These are phyloP conservation scores for Phaeotremella fagi DNA, from an alignment of 768 basidiomycete genomes.

Conservation along the genomic window DNA sequence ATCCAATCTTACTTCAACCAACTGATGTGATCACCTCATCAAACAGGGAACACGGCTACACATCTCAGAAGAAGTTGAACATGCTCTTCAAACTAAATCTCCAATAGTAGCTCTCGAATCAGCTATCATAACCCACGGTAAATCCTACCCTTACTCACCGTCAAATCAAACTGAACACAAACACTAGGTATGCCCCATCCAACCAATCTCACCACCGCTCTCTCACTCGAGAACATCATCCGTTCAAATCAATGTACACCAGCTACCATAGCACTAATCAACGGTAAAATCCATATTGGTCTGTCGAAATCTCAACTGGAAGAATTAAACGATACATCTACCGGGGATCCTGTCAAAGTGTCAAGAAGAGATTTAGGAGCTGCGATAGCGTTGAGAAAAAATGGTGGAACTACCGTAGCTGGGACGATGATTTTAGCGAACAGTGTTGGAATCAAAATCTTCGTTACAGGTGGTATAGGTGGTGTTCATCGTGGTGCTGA, in stretches of 20 bases:
- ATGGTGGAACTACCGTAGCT: constrained; percentile 65
- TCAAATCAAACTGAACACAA: background rate
- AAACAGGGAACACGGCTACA: too few relatives aligned
- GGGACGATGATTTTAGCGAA: constrained; percentile 53
- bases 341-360: constrained; percentile 34
- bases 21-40: too few relatives aligned
- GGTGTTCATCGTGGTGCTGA: constrained; percentile 78
- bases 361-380: constrained; percentile 39
- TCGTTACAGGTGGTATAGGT: constrained; percentile 77
- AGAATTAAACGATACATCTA: constrained; percentile 56
- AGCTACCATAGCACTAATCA: constrained; percentile 81
- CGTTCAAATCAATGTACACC: constrained; percentile 72
- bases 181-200: constrained; percentile 68
- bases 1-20: too few relatives aligned
- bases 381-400: constrained; percentile 38
- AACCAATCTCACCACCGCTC: constrained; percentile 65
- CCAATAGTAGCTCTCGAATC: constrained; percentile 89
- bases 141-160: background rate
- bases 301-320: constrained; percentile 63
- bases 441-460: constrained; percentile 78
- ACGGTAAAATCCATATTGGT: constrained; percentile 82
- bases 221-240: constrained; percentile 67
- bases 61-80: constrained; percentile 61
- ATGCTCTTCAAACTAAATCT: constrained; percentile 62
- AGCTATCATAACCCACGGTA: constrained; percentile 80